Evolutionary conservation across 1,284 basidiomycete species (phyloP), one percentile per base, ranked within the genome.

Genomic region (Pholiota adiposa): DNA sequence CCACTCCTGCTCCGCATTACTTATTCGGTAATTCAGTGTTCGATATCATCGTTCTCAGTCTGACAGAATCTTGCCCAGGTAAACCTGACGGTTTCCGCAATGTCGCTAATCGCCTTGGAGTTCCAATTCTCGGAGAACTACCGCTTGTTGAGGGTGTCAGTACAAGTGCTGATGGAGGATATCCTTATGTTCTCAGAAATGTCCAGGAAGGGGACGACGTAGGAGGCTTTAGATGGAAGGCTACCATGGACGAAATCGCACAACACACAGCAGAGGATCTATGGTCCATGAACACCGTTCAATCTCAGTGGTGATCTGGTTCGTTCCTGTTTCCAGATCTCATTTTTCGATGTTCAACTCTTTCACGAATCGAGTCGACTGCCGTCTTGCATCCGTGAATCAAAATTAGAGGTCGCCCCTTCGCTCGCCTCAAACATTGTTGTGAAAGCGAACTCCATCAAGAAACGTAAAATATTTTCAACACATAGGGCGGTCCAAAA

Each of bases 121-220:
- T 93, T 7, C 78, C 86, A 12, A 77, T 97, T 0, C 82, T 98
- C 9, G 95, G 90, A n/a, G 86, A 94, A 67, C 78, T 98, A 9
- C 96, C 96, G 0, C 80, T 98, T 21, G 89, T 94, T 5, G 83
- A 88, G 1, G 85, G 82, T 0, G 88, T 98, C 12, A 94, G 93
- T 69, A 73, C 74, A 4, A 85, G 88, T 5, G 90, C 94, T 1
- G 96, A 98, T 67, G 72, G 69, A 0, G 96, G 96, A 0, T 69
- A 83, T 4, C 87, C 90, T 1, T 89, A 84, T 61, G 72, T 79
- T 5, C 74, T 90, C 46, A 55, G 33, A 40, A 54, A 23, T 25
- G 64, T 70, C 18, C 59, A 66, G 25, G 64, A 62, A 23, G 52
- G 60, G 1, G 76, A 79, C 14, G 75, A 71, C 4, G 66, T 59